A percentile compares a stretch with the other conserved stretches of the same genome.
phyloP scores from a whole-genome alignment of 2,329 filamentous ascomycete genomes.

The Alternaria tenuissima region DNA sequence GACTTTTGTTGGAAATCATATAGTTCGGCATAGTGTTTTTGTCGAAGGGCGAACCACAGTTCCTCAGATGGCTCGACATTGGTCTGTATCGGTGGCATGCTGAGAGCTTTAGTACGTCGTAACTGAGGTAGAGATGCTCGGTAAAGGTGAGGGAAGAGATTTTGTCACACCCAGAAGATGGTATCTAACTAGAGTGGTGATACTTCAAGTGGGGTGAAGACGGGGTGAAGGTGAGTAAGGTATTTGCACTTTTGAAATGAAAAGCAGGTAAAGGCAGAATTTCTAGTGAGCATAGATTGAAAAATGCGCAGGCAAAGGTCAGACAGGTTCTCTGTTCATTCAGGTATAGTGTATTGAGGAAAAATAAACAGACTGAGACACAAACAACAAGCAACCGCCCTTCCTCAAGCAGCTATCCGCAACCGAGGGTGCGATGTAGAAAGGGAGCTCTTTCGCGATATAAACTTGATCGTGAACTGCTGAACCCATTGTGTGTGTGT shows the following conservation, averaged over 20 bases:
- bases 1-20: neutral
- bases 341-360: neutral
- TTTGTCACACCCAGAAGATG: neutral
- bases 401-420: neutral
- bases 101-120: neutral
- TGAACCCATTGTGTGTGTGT: neutral
- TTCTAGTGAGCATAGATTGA: neutral
- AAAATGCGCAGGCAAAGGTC: neutral
- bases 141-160: neutral
- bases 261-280: neutral
- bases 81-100: neutral
- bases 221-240: slow-evolving; percentile 7
- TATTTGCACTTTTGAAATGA: neutral
- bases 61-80: neutral
- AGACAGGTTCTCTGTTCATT: neutral
- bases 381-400: neutral
- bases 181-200: neutral
- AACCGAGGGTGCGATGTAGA: neutral
- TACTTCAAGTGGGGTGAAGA: neutral
- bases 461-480: neutral
- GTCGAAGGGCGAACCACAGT: slow-evolving; percentile 9
- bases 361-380: neutral
- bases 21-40: slow-evolving; percentile 4
- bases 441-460: neutral
- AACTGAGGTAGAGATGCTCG: neutral